These are phyloP conservation scores for Fusarium robinianum DNA, from an alignment of 2,329 filamentous ascomycete species.

Conservation along the genomic window DNA sequence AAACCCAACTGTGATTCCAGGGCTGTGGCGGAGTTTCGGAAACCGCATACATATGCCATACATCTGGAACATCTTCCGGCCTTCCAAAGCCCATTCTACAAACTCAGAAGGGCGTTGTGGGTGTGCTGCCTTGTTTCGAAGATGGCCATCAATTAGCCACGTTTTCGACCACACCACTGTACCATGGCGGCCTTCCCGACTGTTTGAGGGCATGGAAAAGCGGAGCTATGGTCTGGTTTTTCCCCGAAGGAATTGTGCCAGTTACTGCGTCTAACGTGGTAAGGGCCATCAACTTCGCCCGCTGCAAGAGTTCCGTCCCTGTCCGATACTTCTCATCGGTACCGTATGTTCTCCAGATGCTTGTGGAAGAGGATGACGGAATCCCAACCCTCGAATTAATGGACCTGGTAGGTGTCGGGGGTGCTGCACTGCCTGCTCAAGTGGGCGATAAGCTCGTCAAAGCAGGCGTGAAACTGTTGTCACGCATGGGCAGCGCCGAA, in stretches of 20 bases:
- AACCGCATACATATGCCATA: constrained; percentile 64
- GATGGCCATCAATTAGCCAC: constrained; percentile 49
- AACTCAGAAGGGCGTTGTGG: constrained; percentile 53
- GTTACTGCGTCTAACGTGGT: constrained; percentile 61
- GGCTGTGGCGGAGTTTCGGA: constrained; percentile 30
- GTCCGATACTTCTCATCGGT: constrained; percentile 66
- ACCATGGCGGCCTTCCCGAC: constrained; percentile 68
- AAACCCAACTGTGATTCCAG: too few relatives aligned
- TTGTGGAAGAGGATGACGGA: constrained; percentile 50
- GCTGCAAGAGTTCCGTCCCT: constrained; percentile 21
- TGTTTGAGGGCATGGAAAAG: constrained; percentile 65
- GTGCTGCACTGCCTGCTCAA: constrained; percentile 58
- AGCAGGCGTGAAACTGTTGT: constrained; percentile 59
- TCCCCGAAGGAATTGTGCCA: constrained; percentile 59
- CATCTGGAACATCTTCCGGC: constrained; percentile 67
- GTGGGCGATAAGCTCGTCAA: constrained; percentile 59
- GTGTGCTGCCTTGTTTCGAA: constrained; percentile 55
- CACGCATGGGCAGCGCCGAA: constrained; percentile 67
- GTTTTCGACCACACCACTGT: constrained; percentile 68
- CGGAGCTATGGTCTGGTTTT: constrained; percentile 63
- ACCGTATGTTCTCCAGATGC: constrained; percentile 60
- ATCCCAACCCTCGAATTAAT: constrained; percentile 52
- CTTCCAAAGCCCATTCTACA: constrained; percentile 66
- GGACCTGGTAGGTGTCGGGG: constrained; percentile 67
- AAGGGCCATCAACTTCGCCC: constrained; percentile 49